These are phyloP conservation scores for Eudorina sp. DNA, from an alignment of 139 green algal genomes.

Conservation along the genomic window DNA sequence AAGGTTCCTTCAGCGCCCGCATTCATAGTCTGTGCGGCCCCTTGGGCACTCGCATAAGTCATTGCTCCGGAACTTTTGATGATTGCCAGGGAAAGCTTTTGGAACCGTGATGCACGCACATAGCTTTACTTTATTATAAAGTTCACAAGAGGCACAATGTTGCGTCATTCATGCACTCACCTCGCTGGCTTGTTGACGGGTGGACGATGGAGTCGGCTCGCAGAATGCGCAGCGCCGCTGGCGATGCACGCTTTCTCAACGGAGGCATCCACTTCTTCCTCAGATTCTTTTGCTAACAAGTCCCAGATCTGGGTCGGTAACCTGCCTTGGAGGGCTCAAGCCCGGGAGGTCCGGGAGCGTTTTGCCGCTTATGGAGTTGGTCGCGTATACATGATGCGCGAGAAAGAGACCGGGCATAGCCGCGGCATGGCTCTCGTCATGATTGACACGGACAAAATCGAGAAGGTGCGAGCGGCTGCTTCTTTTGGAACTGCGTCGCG, in stretches of 20 bases:
- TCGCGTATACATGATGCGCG: background rate
- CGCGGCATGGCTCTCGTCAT: slow-evolving; percentile 11
- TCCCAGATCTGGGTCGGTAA: slow-evolving; percentile 22
- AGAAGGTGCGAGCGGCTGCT: slow-evolving; percentile 18
- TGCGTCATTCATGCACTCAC: no score
- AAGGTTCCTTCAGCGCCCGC: no score
- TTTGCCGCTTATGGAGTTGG: background rate
- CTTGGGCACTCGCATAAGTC: no score
- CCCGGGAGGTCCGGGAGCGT: background rate
- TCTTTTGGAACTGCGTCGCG: no score
- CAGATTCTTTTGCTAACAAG: background rate
- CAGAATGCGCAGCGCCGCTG: background rate
- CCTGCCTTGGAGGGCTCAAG: background rate
- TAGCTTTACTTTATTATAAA: no score
- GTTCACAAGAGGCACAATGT: no score
- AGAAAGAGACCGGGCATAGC: background rate
- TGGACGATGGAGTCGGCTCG: background rate
- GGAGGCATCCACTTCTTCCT: background rate
- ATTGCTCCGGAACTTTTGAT: no score
- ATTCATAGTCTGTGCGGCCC: no score
- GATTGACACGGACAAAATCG: background rate
- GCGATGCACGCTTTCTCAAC: background rate
- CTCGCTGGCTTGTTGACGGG: no score
- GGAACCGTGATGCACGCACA: no score
- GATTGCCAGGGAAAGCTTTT: no score